Evolutionary conservation across 179 eudicot species (phyloP).

Genomic region (Actinidia chinensis): DNA sequence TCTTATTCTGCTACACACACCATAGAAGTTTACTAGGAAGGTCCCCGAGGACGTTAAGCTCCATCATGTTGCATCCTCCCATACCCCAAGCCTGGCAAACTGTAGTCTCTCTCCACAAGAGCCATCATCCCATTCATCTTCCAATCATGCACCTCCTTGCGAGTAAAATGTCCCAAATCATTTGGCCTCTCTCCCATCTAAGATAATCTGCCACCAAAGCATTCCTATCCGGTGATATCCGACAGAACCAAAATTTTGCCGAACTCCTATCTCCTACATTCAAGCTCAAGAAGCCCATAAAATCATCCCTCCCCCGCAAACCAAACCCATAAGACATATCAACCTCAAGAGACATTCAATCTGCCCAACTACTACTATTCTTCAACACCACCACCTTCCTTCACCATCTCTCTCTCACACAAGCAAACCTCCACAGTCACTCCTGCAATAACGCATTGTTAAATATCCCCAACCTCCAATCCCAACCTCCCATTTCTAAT

Average conservation of each 20-base stretch:
- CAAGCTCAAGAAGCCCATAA: no score
- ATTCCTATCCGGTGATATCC: not conserved
- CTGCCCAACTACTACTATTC: no score
- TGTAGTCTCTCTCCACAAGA: not conserved
- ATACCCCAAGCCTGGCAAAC: not conserved
- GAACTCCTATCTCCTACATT: not conserved
- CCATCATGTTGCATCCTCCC: not conserved
- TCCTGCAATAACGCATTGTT: no score
- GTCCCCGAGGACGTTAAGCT: not conserved
- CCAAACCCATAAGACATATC: no score
- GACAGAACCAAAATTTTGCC: not conserved
- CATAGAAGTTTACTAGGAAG: not conserved
- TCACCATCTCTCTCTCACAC: no score
- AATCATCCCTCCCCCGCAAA: no score
- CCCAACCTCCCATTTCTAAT: no score
- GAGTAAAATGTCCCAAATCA: not conserved
- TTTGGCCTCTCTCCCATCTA: not conserved
- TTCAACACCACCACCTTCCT: no score
- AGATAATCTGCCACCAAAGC: not conserved
- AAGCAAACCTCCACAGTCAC: no score
- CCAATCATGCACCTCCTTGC: not conserved
- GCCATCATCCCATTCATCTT: not conserved
- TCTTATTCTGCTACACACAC: not conserved
- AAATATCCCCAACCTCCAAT: no score
- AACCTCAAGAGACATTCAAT: no score